Conservation (phyloP, 768 basidiomycete species). For the Mycena rosella region DNA sequence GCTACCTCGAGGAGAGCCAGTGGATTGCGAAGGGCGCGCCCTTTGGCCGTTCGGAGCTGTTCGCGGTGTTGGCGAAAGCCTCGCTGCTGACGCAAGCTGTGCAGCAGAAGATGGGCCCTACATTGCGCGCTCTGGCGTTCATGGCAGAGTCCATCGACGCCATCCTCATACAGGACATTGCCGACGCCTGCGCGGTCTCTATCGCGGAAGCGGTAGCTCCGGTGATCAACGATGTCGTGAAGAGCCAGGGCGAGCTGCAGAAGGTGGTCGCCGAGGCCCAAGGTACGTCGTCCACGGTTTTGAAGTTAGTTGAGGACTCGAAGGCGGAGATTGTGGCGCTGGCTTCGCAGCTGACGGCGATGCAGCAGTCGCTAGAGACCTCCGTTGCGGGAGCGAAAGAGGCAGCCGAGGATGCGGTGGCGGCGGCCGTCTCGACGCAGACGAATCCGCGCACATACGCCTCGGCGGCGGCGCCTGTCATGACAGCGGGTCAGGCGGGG, state of each 20-base stretch:
- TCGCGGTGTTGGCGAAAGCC: background rate
- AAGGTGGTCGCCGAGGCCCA: background rate
- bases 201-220: background rate
- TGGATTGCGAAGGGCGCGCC: background rate
- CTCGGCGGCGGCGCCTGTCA: background rate
- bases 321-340: background rate
- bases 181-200: background rate
- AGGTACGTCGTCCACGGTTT: background rate
- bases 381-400: no score
- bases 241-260: background rate
- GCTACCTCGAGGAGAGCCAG: background rate
- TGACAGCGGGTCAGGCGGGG: conserved; percentile 11
- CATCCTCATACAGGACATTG: background rate
- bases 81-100: background rate
- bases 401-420: background rate
- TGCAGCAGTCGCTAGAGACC: no score
- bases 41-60: background rate
- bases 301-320: background rate
- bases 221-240: background rate
- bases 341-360: background rate
- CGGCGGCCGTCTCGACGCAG: background rate
- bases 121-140: background rate
- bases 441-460: background rate
- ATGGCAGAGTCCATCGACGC: background rate
- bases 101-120: background rate